Conservation (phyloP, 1,139 yeast genomes). For the Sporopachydermia cereana region DNA sequence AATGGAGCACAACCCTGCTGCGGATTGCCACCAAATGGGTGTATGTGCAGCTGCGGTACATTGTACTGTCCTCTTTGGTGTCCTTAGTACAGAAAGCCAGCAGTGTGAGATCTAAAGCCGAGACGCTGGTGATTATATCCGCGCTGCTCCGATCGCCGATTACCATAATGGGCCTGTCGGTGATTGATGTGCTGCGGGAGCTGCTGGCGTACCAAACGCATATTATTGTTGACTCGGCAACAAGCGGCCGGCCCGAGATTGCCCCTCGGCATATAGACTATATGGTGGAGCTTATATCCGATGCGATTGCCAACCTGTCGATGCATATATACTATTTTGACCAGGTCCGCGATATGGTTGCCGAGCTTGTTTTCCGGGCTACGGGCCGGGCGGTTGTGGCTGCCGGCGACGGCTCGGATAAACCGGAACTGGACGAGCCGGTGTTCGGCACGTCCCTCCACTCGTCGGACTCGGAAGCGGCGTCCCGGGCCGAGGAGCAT, state of each 20-base stretch:
- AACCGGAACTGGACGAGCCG: constrained; percentile 10
- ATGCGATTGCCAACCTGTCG: constrained; percentile 49
- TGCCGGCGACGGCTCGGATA: neutral
- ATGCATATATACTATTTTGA: constrained; percentile 68
- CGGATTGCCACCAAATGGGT: constrained; percentile 65
- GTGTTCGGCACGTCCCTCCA: constrained; percentile 3
- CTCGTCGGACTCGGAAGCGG: constrained; percentile 1
- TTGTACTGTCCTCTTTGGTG: constrained; percentile 40
- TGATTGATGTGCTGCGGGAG: constrained; percentile 66
- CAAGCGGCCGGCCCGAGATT: constrained; percentile 5
- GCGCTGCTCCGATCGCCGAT: constrained; percentile 68
- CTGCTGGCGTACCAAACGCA: constrained; percentile 48
- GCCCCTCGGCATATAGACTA: constrained; percentile 5
- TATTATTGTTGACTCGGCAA: constrained; percentile 20
- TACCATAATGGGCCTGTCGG: constrained; percentile 79
- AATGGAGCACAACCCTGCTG: constrained; percentile 48
- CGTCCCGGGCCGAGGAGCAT: neutral
- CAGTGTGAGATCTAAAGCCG: constrained; percentile 25
- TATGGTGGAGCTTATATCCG: constrained; percentile 18
- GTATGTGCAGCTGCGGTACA: constrained; percentile 80
- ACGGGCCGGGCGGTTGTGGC: constrained; percentile 24
- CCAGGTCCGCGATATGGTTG: constrained; percentile 66
- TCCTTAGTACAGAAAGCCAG: constrained; percentile 20
- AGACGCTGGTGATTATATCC: constrained; percentile 44
- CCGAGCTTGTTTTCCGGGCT: constrained; percentile 34